Base-by-base conservation (phyloP, 306 rosid species). In the Benincasa hispida region DNA sequence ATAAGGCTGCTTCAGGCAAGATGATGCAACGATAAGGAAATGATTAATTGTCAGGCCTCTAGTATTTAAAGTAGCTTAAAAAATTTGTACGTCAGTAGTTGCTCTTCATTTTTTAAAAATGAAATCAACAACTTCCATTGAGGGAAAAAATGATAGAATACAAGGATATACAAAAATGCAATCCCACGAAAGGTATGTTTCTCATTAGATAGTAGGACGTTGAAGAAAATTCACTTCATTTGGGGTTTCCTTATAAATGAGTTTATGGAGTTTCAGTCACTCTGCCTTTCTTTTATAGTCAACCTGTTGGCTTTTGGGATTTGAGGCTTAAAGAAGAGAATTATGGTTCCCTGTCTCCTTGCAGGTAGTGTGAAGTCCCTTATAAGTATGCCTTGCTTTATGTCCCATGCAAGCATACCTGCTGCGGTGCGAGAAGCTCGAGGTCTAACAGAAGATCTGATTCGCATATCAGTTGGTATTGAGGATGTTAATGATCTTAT, bases 301-400 rank as follows among this genome's bases (percentile, higher is more conserved):
- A 45, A 45, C 51, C 72, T 35, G 3, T 35, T 65, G 27, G 50
- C 41, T 65, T 62, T n/a, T 67, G 54, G 74, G 19, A 68, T 68
- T 42, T 68, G 54, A 41, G 51, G 53, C 53, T 39, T 11, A 21
- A 45, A 34, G 74, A 67, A 67, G 53, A 66, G 53, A 22, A 6
- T 42, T 68, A 42, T 68, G 55, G n/a, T 68, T 22, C 6, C 34
- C 35, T 21, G 13, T 72, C 67, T 70, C 63, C 25, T 80, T 68
- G 76, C 86, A 94, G 96, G 97, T 77, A 91, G 97, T 78, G 96
- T 91, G 34, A 88, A 94, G 89, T 94, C 98, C 75, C 92, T 94
- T 7, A 91, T 91, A 68, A 90, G 96, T 88, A 51, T 93, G 87
- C 97, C 97, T 5, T 88, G 90, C 81, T 87, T 90, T 75, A 90